phyloP scores from a whole-genome alignment of 1,284 basidiomycete species.

The Erythrobasidium hasegawianum region DNA sequence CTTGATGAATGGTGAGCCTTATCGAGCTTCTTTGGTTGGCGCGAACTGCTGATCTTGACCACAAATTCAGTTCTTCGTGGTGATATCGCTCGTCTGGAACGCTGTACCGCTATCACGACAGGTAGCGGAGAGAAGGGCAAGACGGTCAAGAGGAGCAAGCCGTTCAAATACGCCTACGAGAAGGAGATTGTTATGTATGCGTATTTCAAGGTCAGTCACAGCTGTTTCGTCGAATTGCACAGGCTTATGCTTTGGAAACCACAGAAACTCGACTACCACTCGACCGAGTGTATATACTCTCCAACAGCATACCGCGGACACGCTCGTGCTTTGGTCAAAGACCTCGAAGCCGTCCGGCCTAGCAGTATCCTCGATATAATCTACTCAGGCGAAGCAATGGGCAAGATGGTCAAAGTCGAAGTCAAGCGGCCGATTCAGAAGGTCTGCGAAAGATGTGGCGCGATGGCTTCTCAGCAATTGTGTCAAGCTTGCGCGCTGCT shows the following conservation, averaged over 20 bases:
- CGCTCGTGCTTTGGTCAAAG: constrained; percentile 88
- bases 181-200: constrained; percentile 99
- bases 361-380: constrained; percentile 90
- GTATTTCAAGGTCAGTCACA: constrained; percentile 75
- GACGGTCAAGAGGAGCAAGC: constrained; percentile 85
- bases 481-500: constrained; percentile 86
- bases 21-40: not conserved
- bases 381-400: constrained; percentile 69
- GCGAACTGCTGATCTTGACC: not conserved
- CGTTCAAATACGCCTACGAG: constrained; percentile 97
- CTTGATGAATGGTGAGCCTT: constrained; percentile 85
- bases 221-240: too few species aligned
- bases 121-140: constrained; percentile 55
- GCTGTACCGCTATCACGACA: constrained; percentile 91
- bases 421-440: constrained; percentile 48
- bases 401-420: constrained; percentile 50
- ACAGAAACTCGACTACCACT: constrained; percentile 86
- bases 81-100: constrained; percentile 86
- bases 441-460: constrained; percentile 60
- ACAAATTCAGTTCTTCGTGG: constrained; percentile 78
- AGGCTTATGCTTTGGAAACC: too few species aligned
- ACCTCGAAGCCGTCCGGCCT: constrained; percentile 87
- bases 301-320: constrained; percentile 93
- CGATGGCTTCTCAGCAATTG: constrained; percentile 85
- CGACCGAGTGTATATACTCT: constrained; percentile 98